phyloP scores from a whole-genome alignment of 1,139 yeast genomes.

The Casaregolazyma suthepensis region DNA sequence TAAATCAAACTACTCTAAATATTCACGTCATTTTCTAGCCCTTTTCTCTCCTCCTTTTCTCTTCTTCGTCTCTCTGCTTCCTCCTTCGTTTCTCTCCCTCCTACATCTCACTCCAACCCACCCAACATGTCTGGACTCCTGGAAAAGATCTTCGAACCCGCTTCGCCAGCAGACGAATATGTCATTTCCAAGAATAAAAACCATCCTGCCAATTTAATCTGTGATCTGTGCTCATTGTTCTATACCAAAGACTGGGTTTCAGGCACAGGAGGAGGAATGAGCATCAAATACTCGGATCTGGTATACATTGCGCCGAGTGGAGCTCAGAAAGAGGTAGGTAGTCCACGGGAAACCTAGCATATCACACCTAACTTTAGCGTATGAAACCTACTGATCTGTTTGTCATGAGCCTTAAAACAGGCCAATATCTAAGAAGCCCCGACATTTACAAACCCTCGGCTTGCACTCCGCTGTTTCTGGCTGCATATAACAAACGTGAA shows the following conservation, averaged over 20 bases:
- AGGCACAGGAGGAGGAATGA: constrained; percentile 95
- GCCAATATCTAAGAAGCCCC: constrained; percentile 57
- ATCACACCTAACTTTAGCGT: constrained; percentile 29
- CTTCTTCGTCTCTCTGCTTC: too few species aligned
- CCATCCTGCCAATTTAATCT: constrained; percentile 82
- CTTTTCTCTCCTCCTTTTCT: too few species aligned
- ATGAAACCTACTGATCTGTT: constrained; percentile 79
- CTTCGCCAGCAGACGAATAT: constrained; percentile 5
- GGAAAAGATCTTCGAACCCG: not conserved
- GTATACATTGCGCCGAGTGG: constrained; percentile 91
- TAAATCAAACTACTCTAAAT: too few species aligned
- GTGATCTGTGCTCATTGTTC: constrained; percentile 71
- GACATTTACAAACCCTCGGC: constrained; percentile 75
- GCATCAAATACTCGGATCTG: constrained; percentile 56
- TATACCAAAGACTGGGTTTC: constrained; percentile 87
- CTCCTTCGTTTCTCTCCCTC: not conserved
- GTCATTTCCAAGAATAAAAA: constrained; percentile 39
- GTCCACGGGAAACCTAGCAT: not conserved
- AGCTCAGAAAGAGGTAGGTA: constrained; percentile 69
- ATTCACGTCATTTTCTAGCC: too few species aligned
- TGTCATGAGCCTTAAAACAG: constrained; percentile 56
- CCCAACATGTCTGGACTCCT: not conserved
- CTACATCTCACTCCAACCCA: too few species aligned
- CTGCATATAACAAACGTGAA: constrained; percentile 62
- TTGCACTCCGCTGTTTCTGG: constrained; percentile 82